Conservation (phyloP, 352 stramenopile species). For the Globisporangium paddicum region DNA sequence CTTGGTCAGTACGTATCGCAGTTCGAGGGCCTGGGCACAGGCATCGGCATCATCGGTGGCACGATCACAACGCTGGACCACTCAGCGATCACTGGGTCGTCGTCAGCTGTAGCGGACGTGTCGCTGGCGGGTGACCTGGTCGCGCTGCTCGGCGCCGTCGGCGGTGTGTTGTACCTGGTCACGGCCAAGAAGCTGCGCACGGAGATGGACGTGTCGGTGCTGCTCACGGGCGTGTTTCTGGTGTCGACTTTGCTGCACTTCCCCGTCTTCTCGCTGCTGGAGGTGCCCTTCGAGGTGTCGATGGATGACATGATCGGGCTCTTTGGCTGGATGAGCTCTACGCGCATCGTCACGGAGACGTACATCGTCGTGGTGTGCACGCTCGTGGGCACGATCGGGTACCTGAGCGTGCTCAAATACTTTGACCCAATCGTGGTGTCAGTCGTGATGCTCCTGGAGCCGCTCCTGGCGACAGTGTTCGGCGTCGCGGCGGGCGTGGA, state of each 20-base stretch:
- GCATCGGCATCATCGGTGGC: conserved; percentile 71
- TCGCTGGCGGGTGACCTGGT: conserved; percentile 70
- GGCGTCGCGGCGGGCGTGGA: conserved; percentile 71
- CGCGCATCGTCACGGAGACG: conserved; percentile 60
- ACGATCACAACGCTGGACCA: conserved; percentile 71
- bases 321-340: conserved; percentile 81
- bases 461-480: conserved; percentile 70
- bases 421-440: conserved; percentile 89
- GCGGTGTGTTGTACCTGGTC: conserved; percentile 71
- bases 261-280: conserved; percentile 52
- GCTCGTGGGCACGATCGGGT: conserved; percentile 80
- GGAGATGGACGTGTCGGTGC: conserved; percentile 58
- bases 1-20: conserved; percentile 62
- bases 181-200: conserved; percentile 65
- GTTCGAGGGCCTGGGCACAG: conserved; percentile 72
- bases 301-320: conserved; percentile 66
- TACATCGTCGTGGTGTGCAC: conserved; percentile 88
- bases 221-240: conserved; percentile 68
- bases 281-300: conserved; percentile 68
- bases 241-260: conserved; percentile 64
- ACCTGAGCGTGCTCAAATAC: conserved; percentile 89
- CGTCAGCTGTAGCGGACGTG: conserved; percentile 29
- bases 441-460: conserved; percentile 88
- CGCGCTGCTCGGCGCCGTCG: conserved; percentile 62
- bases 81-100: conserved; percentile 13